Conservation (phyloP, 2,329 filamentous ascomycete genomes). For the Nemania sp. region DNA sequence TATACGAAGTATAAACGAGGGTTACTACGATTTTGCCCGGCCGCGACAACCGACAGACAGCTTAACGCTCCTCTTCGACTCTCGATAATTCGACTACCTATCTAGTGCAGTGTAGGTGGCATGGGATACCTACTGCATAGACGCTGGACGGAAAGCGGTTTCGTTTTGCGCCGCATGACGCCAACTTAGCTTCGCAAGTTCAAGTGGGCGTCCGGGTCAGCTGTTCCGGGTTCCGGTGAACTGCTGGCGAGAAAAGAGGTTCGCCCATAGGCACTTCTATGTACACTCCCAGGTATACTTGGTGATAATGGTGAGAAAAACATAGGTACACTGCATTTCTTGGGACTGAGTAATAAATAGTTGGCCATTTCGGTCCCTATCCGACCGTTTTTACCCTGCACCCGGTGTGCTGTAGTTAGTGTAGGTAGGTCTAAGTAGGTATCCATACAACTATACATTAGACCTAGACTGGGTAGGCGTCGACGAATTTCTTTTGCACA, state of each 20-base stretch:
- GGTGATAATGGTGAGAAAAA: background rate
- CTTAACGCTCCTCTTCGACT: background rate
- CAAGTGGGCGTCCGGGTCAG: slow-evolving; percentile 17
- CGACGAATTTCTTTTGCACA: background rate
- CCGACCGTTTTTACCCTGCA: no score
- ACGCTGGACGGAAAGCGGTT: slow-evolving; percentile 19
- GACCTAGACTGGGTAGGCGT: no score
- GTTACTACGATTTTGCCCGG: no score
- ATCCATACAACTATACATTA: background rate
- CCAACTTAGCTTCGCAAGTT: slow-evolving; percentile 16
- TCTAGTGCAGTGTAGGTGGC: background rate
- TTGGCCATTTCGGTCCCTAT: background rate
- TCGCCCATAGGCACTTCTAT: background rate
- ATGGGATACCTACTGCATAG: slow-evolving; percentile 9
- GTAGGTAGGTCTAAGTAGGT: background rate
- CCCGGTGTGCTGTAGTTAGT: background rate
- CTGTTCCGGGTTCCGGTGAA: slow-evolving; percentile 24
- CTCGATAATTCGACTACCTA: background rate
- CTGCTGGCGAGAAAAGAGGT: slow-evolving; percentile 8
- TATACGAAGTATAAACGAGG: no score
- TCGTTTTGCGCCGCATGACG: slow-evolving; percentile 14
- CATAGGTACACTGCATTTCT: background rate
- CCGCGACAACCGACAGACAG: no score
- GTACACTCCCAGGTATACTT: background rate
- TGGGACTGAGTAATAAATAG: background rate